These are phyloP conservation scores for Panellus pusillus DNA, from an alignment of 768 basidiomycete species.

Conservation along the genomic window DNA sequence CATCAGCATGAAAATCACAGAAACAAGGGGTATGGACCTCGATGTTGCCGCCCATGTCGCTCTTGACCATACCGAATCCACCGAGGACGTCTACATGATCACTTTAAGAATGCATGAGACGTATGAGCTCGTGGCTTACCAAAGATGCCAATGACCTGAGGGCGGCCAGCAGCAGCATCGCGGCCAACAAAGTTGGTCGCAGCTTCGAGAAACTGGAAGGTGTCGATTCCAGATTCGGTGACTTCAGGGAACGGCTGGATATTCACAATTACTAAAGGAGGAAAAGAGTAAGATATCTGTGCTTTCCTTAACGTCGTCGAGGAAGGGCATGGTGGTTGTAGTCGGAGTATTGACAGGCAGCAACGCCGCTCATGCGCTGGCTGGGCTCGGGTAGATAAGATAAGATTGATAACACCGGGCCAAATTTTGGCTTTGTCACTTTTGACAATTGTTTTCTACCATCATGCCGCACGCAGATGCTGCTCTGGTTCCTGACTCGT, in stretches of 20 bases:
- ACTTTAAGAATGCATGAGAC: no score
- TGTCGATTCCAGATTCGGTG: slow-evolving; percentile 87
- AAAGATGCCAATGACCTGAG: slow-evolving; percentile 48
- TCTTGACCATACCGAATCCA: slow-evolving; percentile 82
- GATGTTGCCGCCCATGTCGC: slow-evolving; percentile 91
- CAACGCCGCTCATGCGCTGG: background rate
- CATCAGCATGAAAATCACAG: background rate
- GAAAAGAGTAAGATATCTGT: background rate
- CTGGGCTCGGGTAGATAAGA: background rate
- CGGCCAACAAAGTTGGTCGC: slow-evolving; percentile 78
- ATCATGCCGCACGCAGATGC: slow-evolving; percentile 85
- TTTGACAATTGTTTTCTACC: background rate
- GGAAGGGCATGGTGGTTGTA: slow-evolving; percentile 62
- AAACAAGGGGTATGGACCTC: slow-evolving; percentile 47
- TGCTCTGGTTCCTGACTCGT: slow-evolving; percentile 64
- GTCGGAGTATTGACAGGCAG: slow-evolving; percentile 18
- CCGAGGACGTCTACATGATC: slow-evolving; percentile 71
- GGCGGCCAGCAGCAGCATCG: no score
- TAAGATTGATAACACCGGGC: background rate
- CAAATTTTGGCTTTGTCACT: background rate
- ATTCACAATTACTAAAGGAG: background rate
- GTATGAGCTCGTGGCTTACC: slow-evolving; percentile 48
- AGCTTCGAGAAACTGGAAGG: slow-evolving; percentile 84
- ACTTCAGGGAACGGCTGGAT: slow-evolving; percentile 92
- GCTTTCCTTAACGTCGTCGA: slow-evolving; percentile 66